Base-by-base conservation (phyloP, 306 rosid genomes). In the Acacia crassicarpa region DNA sequence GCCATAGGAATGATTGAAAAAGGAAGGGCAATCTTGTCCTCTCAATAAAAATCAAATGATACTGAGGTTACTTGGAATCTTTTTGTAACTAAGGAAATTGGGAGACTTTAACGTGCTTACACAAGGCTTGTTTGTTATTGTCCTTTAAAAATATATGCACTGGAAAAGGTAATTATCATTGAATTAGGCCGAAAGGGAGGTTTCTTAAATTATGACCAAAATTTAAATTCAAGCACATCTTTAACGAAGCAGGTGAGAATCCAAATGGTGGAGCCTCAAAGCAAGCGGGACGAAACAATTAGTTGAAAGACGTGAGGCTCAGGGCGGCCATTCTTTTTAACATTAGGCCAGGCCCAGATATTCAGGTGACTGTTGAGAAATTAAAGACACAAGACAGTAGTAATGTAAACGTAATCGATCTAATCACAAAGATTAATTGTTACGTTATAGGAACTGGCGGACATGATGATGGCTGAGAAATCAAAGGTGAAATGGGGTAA, bases 401-500 rank as follows among this genome's bases (percentile, higher is more conserved):
- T n/a, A 23, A 4, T 4, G 11, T 23, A 1, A 23, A 11, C 8
- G 8, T 23, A 11, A 23, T 23, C 17, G 4, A 46, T 46, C 51
- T 46, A 7, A 19, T 20, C 10, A 65, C 61, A 33, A 15, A 65
- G 45, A 45, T 53, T 53, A 56, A 17, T 16, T 40, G 51, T 69
- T n/a, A 22, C 20, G 19, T 38, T 91, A 1, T 22, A 58, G 97
- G 90, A 78, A 41, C 13, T 93, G 35, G 91, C 94, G 20, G 91
- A 91, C 82, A 85, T 87, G 94, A 85, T 87, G 94, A 87, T 91
- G 92, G 88, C 83, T 4, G 85, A 90, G 83, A 87, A 85, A 30
- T 88, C 94, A 25, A 90, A 87, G 84, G 76, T 73, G 17, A 86
- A 66, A 80, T 93, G 96, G 94, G 97, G 93, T 30, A 93, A 93